Base-by-base conservation (phyloP, 805 yeast species). In the Monosporozyma aquatica region DNA sequence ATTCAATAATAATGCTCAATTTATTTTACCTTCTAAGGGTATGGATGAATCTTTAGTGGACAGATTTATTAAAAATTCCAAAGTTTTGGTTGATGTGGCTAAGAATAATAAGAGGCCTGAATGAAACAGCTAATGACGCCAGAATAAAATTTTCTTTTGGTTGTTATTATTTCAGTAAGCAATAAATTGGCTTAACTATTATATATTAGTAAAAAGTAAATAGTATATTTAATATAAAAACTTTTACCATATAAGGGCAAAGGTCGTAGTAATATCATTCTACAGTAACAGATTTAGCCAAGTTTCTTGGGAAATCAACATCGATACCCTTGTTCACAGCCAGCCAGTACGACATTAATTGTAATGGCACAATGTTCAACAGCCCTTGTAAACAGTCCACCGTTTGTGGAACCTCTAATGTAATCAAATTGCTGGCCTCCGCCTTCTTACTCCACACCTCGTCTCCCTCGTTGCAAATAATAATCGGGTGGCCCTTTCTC, bases 381-480 rank as follows among this genome's bases (percentile, higher is more conserved):
- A 92, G 71, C 37, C 99, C 99, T 72, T 92, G 99, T 65, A 92
- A 74, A 69, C 99, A 92, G 65, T 92, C 99, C 46, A 89, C 96
- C 5, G 97, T 87, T 53, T 76, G 78, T 42, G 99, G 99, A 43
- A 92, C 95, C 61, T 87, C 92, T 55, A 92, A 72, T 28, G 83
- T 78, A 20, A 82, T 83, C 56, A 76, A 69, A 53, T 77, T 74
- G 23, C 47, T 48, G 15, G 38, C 37, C 13, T 47, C 43, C 3
- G 56, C 51, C 33, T 74, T 75, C 46, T 68, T 67, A 26, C 67
- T 70, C 59, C 82, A 68, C 36, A 78, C 74, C 29, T 74, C 75
- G 48, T 76, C 82, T 54, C 86, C 90, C 56, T 87, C 87, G 59
- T 87, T 87, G 67, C 94, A 82, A 51, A 92, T 82, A 41, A 92